Evolutionary conservation across 2,329 filamentous ascomycete genomes (phyloP).

Genomic region (Emergomyces orientalis): DNA sequence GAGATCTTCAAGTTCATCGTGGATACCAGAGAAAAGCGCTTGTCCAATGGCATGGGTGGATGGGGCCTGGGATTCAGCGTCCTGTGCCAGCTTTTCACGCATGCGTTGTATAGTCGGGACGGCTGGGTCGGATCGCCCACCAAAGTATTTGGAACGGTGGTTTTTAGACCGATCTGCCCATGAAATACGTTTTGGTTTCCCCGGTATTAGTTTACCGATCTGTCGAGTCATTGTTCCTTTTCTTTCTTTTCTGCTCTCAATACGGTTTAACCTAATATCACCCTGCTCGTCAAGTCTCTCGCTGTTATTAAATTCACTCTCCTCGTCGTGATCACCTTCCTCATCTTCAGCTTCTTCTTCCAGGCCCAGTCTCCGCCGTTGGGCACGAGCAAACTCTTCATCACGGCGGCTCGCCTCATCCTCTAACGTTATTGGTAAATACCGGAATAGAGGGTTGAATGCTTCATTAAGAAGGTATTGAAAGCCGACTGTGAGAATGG

Average conservation of each 20-base stretch:
- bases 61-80: slow-evolving; percentile 61
- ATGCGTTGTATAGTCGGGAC: slow-evolving; percentile 27
- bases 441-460: slow-evolving; percentile 76
- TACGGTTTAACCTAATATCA: slow-evolving; percentile 38
- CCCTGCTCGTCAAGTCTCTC: slow-evolving; percentile 34
- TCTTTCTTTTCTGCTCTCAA: slow-evolving; percentile 9
- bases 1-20: slow-evolving; percentile 90
- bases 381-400: slow-evolving; percentile 72
- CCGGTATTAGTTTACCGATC: slow-evolving; percentile 20
- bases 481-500: slow-evolving; percentile 63
- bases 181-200: slow-evolving; percentile 22
- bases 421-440: slow-evolving; percentile 88
- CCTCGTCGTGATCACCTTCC: slow-evolving; percentile 37
- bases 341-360: slow-evolving; percentile 44
- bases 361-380: slow-evolving; percentile 60
- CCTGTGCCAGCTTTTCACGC: slow-evolving; percentile 35
- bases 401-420: slow-evolving; percentile 91
- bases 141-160: slow-evolving; percentile 34
- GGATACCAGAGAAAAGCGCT: slow-evolving; percentile 74
- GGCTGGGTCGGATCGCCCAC: slow-evolving; percentile 25
- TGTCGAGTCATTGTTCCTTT: slow-evolving; percentile 13
- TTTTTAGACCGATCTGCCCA: slow-evolving; percentile 39
- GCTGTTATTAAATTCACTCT: slow-evolving; percentile 34
- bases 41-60: slow-evolving; percentile 55
- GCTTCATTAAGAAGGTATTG: slow-evolving; percentile 73